phyloP scores from a whole-genome alignment of 2,329 filamentous ascomycete species.

The Corynespora cassiicola region DNA sequence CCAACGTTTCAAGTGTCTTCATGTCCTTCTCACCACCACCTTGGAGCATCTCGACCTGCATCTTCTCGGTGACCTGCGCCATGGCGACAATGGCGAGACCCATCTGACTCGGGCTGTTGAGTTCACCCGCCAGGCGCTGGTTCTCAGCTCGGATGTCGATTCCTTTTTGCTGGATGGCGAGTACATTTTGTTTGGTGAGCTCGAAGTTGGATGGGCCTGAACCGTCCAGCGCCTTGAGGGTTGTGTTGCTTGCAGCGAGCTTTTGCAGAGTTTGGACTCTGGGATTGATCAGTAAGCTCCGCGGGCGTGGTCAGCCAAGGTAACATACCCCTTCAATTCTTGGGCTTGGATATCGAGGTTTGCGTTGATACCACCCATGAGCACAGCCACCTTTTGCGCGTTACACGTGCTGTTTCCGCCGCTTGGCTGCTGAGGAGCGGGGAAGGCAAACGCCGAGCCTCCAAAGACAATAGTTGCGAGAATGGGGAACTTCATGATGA shows the following conservation, averaged over 20 bases:
- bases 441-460: neutral
- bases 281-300: too few species aligned
- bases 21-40: constrained; percentile 2
- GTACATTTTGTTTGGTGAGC: constrained; percentile 10
- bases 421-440: neutral
- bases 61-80: constrained; percentile 4
- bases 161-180: constrained; percentile 20
- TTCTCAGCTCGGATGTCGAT: constrained; percentile 25
- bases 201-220: constrained; percentile 10
- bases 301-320: too few species aligned
- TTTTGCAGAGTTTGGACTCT: constrained; percentile 17
- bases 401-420: constrained; percentile 1
- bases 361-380: constrained; percentile 22
- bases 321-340: constrained; percentile 22
- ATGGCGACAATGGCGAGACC: constrained; percentile 1
- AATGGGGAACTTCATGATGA: constrained; percentile 1
- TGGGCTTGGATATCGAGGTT: constrained; percentile 28
- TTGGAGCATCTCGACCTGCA: constrained; percentile 2
- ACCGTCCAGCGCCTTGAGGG: neutral
- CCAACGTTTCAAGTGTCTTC: constrained; percentile 1
- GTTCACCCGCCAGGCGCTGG: constrained; percentile 22
- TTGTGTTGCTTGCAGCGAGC: neutral
- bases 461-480: constrained; percentile 1
- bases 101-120: constrained; percentile 19
- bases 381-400: constrained; percentile 3